Evolutionary conservation across 2,329 filamentous ascomycete species (phyloP).

Genomic region (Alternaria arbusti): DNA sequence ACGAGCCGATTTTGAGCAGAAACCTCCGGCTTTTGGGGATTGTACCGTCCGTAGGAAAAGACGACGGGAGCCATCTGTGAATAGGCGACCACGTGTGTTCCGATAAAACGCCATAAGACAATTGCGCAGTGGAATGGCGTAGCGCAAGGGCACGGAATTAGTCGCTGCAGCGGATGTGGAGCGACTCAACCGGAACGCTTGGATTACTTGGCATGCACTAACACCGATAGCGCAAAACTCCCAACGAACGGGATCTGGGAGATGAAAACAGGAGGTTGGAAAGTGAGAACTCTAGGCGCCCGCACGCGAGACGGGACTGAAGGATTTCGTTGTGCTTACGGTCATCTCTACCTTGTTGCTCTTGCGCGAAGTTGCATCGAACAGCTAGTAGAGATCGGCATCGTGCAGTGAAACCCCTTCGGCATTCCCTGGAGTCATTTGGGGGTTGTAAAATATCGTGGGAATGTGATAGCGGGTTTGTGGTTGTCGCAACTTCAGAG

Average conservation of each 20-base stretch:
- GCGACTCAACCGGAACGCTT: neutral
- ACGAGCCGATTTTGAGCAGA: neutral
- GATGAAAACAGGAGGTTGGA: neutral
- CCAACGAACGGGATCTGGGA: neutral
- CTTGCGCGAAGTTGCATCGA: too few species aligned
- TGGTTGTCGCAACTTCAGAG: neutral
- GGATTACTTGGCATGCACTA: neutral
- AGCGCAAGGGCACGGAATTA: neutral
- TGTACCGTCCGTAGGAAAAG: neutral
- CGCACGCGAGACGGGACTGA: neutral
- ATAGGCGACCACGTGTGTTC: neutral
- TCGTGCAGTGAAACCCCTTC: too few species aligned
- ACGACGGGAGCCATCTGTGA: neutral
- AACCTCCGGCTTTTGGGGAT: fast-evolving
- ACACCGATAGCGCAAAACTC: neutral
- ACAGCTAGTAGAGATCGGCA: too few species aligned
- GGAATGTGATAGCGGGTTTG: neutral
- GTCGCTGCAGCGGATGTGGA: neutral
- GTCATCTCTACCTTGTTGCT: too few species aligned
- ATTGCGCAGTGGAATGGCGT: neutral
- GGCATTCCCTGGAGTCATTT: too few species aligned
- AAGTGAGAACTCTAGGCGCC: neutral
- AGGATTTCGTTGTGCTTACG: neutral
- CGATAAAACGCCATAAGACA: neutral
- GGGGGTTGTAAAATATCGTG: too few species aligned